Evolutionary conservation across 2,329 filamentous ascomycete genomes (phyloP), one percentile per base, ranked within the genome.

Genomic region (Trichoderma arundinaceum): DNA sequence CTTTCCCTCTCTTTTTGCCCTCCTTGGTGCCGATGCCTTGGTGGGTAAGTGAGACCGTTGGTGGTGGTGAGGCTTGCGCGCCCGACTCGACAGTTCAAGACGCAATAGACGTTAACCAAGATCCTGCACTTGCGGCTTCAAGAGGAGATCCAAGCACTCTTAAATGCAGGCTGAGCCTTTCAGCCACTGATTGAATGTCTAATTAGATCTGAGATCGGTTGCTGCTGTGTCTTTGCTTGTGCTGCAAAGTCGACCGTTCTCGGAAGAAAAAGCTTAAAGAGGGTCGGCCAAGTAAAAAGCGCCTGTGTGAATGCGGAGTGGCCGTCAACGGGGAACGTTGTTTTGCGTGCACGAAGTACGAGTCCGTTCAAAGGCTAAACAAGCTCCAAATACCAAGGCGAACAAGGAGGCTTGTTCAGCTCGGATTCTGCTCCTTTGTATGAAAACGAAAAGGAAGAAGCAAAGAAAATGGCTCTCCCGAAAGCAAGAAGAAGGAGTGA

Each of bases 301-400:
- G 60, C 17, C 56, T 63, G 60, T 44, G 60, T 63, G 60, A 63
- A 63, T 46, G 60, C 60, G 59, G 59, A 63, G 60, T 33, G 46
- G 6, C 58, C 48, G 60, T 12, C 56, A 38, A 49, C 51, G 51
- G 51, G 51, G 15, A 39, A 38, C 28, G 41, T 28, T 22, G 19
- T 59, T 53, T 19, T 52, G 39, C 39, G 60, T 52, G 49, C 39
- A 17, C 35, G 51, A 41, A 41, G 60, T 46, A 63, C 60, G 60
- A 63, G 60, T 53, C 41, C 60, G 60, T 63, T 44, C 48, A 53
- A 62, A 62, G 59, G 49, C 59, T 53, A 62, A 53, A 53, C 35
- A 44, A 46, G 28, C 28, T n/a, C 9, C 22, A 44, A 53, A 38
- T 17, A 44, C 43, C 32, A 51, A 28, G 44, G 33, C 32, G 39